phyloP scores from a whole-genome alignment of 768 basidiomycete species.

The Cyclocybe aegerita region DNA sequence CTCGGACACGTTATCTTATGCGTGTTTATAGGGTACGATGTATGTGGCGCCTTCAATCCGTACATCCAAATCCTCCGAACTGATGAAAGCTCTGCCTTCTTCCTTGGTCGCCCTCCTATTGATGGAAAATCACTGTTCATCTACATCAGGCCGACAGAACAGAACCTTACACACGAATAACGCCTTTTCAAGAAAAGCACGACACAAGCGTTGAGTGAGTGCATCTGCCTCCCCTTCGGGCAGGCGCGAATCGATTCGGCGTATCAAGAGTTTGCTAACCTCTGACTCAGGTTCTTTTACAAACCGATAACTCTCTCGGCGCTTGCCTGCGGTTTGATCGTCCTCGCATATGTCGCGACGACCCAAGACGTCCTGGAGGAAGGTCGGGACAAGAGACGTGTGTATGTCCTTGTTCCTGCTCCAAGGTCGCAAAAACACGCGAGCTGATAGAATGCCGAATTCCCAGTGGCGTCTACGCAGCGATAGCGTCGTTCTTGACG shows the following conservation, averaged over 20 bases:
- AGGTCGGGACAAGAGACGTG: slow-evolving; percentile 75
- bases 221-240: neutral
- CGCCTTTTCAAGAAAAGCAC: slow-evolving; percentile 79
- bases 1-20: slow-evolving; percentile 8
- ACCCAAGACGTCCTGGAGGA: slow-evolving; percentile 84
- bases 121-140: slow-evolving; percentile 5
- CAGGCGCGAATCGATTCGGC: slow-evolving; percentile 1
- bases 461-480: slow-evolving; percentile 75
- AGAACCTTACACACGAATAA: slow-evolving; percentile 80
- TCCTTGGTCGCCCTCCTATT: slow-evolving; percentile 16
- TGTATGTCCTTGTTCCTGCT: slow-evolving; percentile 48
- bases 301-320: slow-evolving; percentile 80
- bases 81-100: slow-evolving; percentile 2
- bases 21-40: slow-evolving; percentile 72
- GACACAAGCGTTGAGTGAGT: slow-evolving; percentile 84
- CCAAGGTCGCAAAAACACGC: neutral
- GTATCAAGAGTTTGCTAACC: slow-evolving; percentile 8
- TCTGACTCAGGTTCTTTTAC: slow-evolving; percentile 72
- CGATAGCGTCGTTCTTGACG: slow-evolving; percentile 68
- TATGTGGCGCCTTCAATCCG: slow-evolving; percentile 41
- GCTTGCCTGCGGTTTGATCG: slow-evolving; percentile 61
- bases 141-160: slow-evolving; percentile 71
- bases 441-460: neutral
- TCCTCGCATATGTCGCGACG: slow-evolving; percentile 80
- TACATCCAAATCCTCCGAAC: neutral